Evolutionary conservation across 768 basidiomycete genomes (phyloP).

Genomic region (Calocybe cyanea): DNA sequence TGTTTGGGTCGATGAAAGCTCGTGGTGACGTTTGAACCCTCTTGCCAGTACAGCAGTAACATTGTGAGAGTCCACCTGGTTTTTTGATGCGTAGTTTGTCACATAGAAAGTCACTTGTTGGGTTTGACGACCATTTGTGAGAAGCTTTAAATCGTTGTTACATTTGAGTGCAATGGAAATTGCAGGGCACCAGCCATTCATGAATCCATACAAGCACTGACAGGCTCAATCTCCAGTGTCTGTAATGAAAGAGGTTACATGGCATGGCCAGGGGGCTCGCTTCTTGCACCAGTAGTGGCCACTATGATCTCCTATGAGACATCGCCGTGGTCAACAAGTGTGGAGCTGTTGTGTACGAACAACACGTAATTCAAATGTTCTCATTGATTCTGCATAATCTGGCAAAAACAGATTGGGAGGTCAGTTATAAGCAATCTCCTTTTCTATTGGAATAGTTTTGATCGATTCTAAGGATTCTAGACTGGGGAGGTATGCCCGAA

Average conservation of each 20-base stretch:
- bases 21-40: conserved; percentile 22
- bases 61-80: conserved; percentile 31
- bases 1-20: conserved; percentile 9
- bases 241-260: conserved; percentile 16
- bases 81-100: conserved; percentile 36
- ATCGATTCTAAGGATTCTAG: conserved; percentile 15
- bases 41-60: conserved; percentile 33
- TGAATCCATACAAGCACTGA: conserved; percentile 12
- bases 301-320: conserved; percentile 6
- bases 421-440: conserved; percentile 27
- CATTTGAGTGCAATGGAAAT: conserved; percentile 18
- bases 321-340: conserved; percentile 26
- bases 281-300: conserved; percentile 30
- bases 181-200: conserved; percentile 27
- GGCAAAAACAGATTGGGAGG: conserved; percentile 27
- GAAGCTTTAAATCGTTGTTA: conserved; percentile 39
- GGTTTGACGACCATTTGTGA: conserved; percentile 30
- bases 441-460: conserved; percentile 11
- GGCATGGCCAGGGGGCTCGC: conserved; percentile 27
- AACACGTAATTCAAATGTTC: conserved; percentile 17
- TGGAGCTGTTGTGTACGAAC: conserved; percentile 30
- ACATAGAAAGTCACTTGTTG: conserved; percentile 33
- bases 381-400: conserved; percentile 9
- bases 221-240: conserved; percentile 26
- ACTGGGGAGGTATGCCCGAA: conserved; percentile 25